Evolutionary conservation across 2,329 filamentous ascomycete species (phyloP).

Genomic region (Paraconiothyrium brasiliense): DNA sequence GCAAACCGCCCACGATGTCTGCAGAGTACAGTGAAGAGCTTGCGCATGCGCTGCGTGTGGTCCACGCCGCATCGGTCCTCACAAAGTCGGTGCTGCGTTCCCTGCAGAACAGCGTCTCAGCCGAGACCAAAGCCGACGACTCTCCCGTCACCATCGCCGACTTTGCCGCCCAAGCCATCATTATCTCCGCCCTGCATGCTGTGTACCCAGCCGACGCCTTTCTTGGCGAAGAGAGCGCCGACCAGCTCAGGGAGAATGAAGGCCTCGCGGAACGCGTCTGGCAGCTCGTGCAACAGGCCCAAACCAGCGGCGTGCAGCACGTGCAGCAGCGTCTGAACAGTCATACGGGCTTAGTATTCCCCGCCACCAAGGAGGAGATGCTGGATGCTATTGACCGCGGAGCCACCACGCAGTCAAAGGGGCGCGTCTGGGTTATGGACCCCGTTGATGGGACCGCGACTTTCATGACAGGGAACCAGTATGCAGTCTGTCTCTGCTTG

Average conservation of each 20-base stretch:
- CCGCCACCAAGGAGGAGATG: slow-evolving; percentile 63
- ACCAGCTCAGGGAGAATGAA: slow-evolving; percentile 60
- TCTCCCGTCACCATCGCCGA: slow-evolving; percentile 71
- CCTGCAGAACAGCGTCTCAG: slow-evolving; percentile 57
- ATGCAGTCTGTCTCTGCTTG: slow-evolving; percentile 68
- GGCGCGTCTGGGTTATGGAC: slow-evolving; percentile 68
- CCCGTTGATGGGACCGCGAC: slow-evolving; percentile 72
- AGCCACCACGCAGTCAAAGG: slow-evolving; percentile 56
- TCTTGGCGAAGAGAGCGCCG: slow-evolving; percentile 69
- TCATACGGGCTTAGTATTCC: slow-evolving; percentile 38
- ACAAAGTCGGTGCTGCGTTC: slow-evolving; percentile 64
- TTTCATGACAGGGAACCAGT: slow-evolving; percentile 69
- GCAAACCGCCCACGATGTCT: slow-evolving; percentile 8
- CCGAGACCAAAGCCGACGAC: slow-evolving; percentile 66
- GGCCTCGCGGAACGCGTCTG: slow-evolving; percentile 64
- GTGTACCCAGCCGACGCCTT: slow-evolving; percentile 66
- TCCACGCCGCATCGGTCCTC: slow-evolving; percentile 65
- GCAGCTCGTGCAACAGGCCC: slow-evolving; percentile 58
- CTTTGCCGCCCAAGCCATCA: slow-evolving; percentile 70
- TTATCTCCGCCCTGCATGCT: slow-evolving; percentile 65
- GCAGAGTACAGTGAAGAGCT: slow-evolving; percentile 41
- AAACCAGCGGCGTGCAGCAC: slow-evolving; percentile 36
- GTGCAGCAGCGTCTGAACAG: slow-evolving; percentile 27
- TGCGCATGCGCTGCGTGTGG: slow-evolving; percentile 50
- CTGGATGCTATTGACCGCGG: slow-evolving; percentile 70